Percentiles rank a stretch among this genome's conserved stretches.
phyloP scores from a whole-genome alignment of 495 filamentous ascomycete genomes.

The Podospora pseudoanserina region DNA sequence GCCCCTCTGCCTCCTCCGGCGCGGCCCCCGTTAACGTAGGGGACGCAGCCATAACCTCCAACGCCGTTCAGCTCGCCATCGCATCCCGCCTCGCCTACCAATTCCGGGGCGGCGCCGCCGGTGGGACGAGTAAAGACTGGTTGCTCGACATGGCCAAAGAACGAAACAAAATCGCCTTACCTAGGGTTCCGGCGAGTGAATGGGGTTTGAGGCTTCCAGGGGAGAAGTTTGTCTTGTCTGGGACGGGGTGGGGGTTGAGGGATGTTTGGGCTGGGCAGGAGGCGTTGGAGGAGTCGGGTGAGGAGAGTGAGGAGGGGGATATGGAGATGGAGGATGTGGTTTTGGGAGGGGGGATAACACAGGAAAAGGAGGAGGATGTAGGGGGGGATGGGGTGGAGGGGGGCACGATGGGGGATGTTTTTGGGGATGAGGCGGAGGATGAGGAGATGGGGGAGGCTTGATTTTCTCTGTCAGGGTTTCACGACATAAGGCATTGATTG shows the following conservation, averaged over 20 bases:
- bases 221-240: conserved; percentile 88
- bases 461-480: no score
- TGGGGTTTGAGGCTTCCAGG: conserved; percentile 82
- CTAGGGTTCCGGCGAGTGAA: conserved; percentile 64
- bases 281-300: conserved; percentile 41
- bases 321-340: conserved; percentile 30
- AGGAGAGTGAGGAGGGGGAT: conserved; percentile 48
- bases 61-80: conserved; percentile 51
- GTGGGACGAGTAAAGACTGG: conserved; percentile 74
- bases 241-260: conserved; percentile 75
- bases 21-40: conserved; percentile 45
- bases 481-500: no score
- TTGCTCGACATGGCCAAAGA: conserved; percentile 77
- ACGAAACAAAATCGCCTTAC: conserved; percentile 76
- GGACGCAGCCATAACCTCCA: conserved; percentile 42
- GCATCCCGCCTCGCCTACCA: conserved; percentile 48
- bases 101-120: conserved; percentile 49
- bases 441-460: conserved; percentile 44
- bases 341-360: conserved; percentile 28
- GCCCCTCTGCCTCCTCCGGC: conserved; percentile 42
- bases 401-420: conserved; percentile 50
- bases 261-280: conserved; percentile 64
- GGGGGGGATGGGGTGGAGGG: conserved; percentile 35
- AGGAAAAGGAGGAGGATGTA: conserved; percentile 43
- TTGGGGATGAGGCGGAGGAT: conserved; percentile 37